A percentile compares a stretch with the other conserved stretches of the same genome.
These are phyloP conservation scores for Rhizophagus prolifer DNA, from an alignment of 192 early-diverging fungal species.

Conservation along the genomic window DNA sequence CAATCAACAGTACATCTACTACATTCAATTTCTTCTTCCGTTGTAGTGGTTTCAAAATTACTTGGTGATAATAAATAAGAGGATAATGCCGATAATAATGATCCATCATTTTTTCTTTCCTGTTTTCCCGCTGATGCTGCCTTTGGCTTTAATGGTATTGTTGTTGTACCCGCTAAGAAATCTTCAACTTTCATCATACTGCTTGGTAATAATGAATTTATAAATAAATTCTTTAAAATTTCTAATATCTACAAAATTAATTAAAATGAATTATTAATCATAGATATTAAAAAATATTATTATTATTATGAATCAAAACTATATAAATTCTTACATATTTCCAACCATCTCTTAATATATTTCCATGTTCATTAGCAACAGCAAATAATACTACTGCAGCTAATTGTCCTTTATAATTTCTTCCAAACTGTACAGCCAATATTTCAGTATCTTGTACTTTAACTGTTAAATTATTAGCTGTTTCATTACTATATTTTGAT, in stretches of 20 bases:
- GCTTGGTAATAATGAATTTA: constrained; percentile 71
- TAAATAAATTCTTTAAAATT: constrained; percentile 75
- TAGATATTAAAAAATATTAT: not conserved
- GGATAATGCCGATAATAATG: constrained; percentile 74
- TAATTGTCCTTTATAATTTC: constrained; percentile 85
- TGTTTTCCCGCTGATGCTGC: constrained; percentile 37
- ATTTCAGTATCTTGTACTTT: constrained; percentile 46
- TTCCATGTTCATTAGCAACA: constrained; percentile 65
- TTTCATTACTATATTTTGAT: constrained; percentile 31
- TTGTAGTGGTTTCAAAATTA: constrained; percentile 54
- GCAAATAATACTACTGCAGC: constrained; percentile 87
- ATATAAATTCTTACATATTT: constrained; percentile 53
- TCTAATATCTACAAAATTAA: constrained; percentile 53
- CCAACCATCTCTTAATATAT: constrained; percentile 69
- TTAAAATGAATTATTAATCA: not conserved
- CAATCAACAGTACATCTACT: constrained; percentile 68
- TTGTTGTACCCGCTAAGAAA: constrained; percentile 66
- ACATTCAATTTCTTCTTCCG: constrained; percentile 66
- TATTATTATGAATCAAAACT: too few species aligned
- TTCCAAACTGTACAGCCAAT: constrained; percentile 81
- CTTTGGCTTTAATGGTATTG: constrained; percentile 62
- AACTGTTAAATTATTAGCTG: constrained; percentile 49
- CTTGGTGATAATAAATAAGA: constrained; percentile 72
- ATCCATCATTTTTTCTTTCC: constrained; percentile 53
- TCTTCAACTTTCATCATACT: constrained; percentile 70